phyloP scores from a whole-genome alignment of 2,329 filamentous ascomycete species.

The Aureobasidium pullulans region DNA sequence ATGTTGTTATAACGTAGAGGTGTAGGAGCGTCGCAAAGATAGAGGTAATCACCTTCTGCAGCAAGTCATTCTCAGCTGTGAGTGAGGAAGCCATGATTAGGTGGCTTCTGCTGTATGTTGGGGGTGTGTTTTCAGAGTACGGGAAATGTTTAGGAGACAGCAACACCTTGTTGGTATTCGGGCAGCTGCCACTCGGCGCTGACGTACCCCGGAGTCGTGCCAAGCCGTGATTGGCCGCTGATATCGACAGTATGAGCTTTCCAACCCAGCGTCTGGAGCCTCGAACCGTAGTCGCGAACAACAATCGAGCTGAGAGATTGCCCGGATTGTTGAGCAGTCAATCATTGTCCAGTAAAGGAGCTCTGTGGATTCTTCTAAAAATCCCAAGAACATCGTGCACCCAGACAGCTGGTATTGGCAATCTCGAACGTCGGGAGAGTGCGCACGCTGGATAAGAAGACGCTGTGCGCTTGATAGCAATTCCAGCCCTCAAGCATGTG shows the following conservation, averaged over 20 bases:
- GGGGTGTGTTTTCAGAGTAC: neutral
- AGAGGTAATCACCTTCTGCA: constrained; percentile 3
- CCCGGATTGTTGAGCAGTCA: too few relatives aligned
- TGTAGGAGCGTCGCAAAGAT: neutral
- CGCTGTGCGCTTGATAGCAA: too few relatives aligned
- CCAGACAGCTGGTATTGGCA: too few relatives aligned
- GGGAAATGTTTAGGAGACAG: neutral
- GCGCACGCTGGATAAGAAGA: too few relatives aligned
- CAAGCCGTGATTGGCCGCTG: constrained; percentile 7
- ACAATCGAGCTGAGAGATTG: too few relatives aligned
- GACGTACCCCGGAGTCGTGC: constrained; percentile 7
- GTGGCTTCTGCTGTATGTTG: neutral
- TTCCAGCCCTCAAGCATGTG: too few relatives aligned
- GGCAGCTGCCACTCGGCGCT: neutral
- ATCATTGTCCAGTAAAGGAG: too few relatives aligned
- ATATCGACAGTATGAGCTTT: neutral
- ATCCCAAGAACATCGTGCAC: too few relatives aligned
- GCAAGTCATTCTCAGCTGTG: constrained; percentile 9
- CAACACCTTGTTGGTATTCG: neutral
- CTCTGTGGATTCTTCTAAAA: too few relatives aligned
- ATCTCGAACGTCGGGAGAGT: too few relatives aligned
- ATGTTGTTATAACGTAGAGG: neutral
- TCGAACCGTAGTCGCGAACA: neutral
- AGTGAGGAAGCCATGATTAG: constrained; percentile 9
- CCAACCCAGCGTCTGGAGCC: neutral